Percentiles rank a stretch among this genome's conserved stretches.
These are phyloP conservation scores for Lachancea nothofagi DNA, from an alignment of 805 yeast species.

Conservation along the genomic window DNA sequence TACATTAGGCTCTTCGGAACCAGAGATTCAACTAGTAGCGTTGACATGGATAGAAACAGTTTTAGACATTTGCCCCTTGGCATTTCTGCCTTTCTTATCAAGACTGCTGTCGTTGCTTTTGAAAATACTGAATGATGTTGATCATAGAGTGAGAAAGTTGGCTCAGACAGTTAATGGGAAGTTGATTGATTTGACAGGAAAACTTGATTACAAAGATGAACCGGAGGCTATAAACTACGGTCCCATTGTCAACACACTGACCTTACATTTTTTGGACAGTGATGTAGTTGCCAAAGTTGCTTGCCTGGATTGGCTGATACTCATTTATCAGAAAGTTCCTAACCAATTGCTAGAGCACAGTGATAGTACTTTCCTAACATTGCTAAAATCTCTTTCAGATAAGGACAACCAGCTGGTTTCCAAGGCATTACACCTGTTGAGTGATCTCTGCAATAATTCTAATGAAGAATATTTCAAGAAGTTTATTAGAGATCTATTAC, in stretches of 20 bases:
- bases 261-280: slow-evolving; percentile 65
- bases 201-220: slow-evolving; percentile 23
- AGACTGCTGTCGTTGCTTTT: slow-evolving; percentile 66
- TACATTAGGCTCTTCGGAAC: slow-evolving; percentile 66
- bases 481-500: slow-evolving; percentile 66
- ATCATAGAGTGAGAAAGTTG: slow-evolving; percentile 44
- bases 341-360: slow-evolving; percentile 47
- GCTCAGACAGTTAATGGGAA: slow-evolving; percentile 54
- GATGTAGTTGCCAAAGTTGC: slow-evolving; percentile 79
- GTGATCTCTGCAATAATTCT: slow-evolving; percentile 33
- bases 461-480: slow-evolving; percentile 68
- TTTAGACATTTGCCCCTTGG: slow-evolving; percentile 62
- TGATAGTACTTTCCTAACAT: slow-evolving; percentile 66
- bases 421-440: slow-evolving; percentile 28
- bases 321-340: slow-evolving; percentile 70
- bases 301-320: slow-evolving; percentile 82
- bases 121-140: slow-evolving; percentile 53
- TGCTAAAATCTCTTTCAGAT: slow-evolving; percentile 67
- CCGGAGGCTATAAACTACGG: slow-evolving; percentile 34
- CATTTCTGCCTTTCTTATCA: slow-evolving; percentile 69
- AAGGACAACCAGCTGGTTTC: slow-evolving; percentile 33
- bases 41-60: slow-evolving; percentile 77
- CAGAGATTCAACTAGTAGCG: slow-evolving; percentile 72
- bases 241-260: slow-evolving; percentile 63
- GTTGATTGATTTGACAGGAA: slow-evolving; percentile 43